A percentile compares a stretch with the other conserved stretches of the same genome.
Conservation (phyloP, 768 basidiomycete genomes). For the Lactifluus echinatus region DNA sequence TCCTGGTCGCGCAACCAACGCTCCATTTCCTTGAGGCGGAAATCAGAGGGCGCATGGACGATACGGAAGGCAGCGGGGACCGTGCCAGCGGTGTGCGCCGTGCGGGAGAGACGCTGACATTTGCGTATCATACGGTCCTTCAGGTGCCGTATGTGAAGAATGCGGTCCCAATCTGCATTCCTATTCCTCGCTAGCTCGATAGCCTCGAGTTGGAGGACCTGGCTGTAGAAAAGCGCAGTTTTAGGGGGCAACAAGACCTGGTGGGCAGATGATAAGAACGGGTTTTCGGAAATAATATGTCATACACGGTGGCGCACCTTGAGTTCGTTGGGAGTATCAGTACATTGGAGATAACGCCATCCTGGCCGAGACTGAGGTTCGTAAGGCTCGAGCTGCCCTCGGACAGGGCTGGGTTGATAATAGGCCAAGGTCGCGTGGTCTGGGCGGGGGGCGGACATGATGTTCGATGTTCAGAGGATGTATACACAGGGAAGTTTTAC, state of each 20-base stretch:
- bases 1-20: slow-evolving; percentile 57
- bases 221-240: slow-evolving; percentile 56
- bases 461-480: background rate
- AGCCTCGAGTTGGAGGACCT: slow-evolving; percentile 54
- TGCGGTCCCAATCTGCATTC: slow-evolving; percentile 54
- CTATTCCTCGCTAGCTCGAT: slow-evolving; percentile 52
- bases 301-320: slow-evolving; percentile 44
- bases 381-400: slow-evolving; percentile 67
- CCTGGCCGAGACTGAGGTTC: slow-evolving; percentile 45
- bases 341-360: slow-evolving; percentile 67
- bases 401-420: slow-evolving; percentile 54
- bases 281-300: background rate
- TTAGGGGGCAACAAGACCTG: slow-evolving; percentile 63
- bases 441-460: slow-evolving; percentile 14
- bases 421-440: slow-evolving; percentile 35
- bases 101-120: slow-evolving; percentile 54
- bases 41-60: slow-evolving; percentile 60
- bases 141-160: slow-evolving; percentile 65
- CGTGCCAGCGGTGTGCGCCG: slow-evolving; percentile 32
- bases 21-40: slow-evolving; percentile 72
- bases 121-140: slow-evolving; percentile 81
- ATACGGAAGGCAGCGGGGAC: slow-evolving; percentile 47
- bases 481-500: background rate
- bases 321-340: slow-evolving; percentile 68
- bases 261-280: slow-evolving; percentile 25